Base-by-base conservation (phyloP, 306 rosid genomes). In the Glycine latifolia region DNA sequence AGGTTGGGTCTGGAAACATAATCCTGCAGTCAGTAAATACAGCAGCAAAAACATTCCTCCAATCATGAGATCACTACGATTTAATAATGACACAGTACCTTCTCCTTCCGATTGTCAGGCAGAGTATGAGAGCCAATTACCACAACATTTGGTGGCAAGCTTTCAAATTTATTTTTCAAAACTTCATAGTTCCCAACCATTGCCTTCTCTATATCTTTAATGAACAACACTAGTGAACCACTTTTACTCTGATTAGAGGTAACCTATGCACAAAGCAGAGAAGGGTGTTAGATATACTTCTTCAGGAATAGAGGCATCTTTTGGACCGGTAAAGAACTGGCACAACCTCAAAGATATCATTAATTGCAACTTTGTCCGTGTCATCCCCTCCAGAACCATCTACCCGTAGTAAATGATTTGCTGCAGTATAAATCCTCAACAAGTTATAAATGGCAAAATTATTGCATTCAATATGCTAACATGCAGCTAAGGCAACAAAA, bases 201-300 rank as follows among this genome's bases (percentile, higher is more conserved):
- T 14, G 92, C 90, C 91, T 93, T 95, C 81, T 95, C 99, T 53
- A 95, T 83, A 81, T 95, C 99, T 87, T 95, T 95, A 81, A 95
- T 77, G 75, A 95, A 95, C 91, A 95, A 75, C 74, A 95, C 88
- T 49, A 95, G 62, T 17, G 96, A 85, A 71, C 88, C 85, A 78
- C 46, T 79, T 86, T 81, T 91, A 84, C 97, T 90, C 91, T 91
- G 88, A 67, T 76, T 83, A 31, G 87, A 85, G 60, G 89, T 91
- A 79, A 89, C 89, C 99, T 95, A 84, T 59, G 60, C 41, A 86
- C 50, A 72, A 4, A 62, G 65, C 71, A 53, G 26, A 67, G 75
- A 65, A 43, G 44, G 59, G 47, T 44, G 83, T 71, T 16, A 71
- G 76, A 59, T 49, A 82, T 31, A 81, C 75, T 78, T 52, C 86